A percentile compares a stretch with the other conserved stretches of the same genome.
phyloP scores from a whole-genome alignment of 2,329 filamentous ascomycete genomes.

The Neodidymelliopsis sp. region DNA sequence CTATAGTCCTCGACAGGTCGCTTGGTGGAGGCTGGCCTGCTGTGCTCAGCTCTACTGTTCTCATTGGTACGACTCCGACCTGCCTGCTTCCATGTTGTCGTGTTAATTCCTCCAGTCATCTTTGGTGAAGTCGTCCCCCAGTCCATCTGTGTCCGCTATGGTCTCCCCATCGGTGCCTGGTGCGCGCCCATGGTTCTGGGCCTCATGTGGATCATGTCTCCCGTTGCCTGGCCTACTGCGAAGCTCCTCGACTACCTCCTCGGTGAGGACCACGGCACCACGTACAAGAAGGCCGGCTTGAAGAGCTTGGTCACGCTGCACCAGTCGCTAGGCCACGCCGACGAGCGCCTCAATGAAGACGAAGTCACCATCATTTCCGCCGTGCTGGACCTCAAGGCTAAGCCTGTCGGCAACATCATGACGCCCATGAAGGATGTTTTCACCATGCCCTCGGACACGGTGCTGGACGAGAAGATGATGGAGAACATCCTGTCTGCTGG shows the following conservation, averaged over 20 bases:
- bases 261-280: conserved; percentile 92
- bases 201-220: conserved; percentile 92
- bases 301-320: conserved; percentile 97
- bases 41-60: conserved; percentile 87
- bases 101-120: conserved; percentile 70
- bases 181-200: conserved; percentile 86
- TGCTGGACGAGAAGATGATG: conserved; percentile 93
- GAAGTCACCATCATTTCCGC: conserved; percentile 99
- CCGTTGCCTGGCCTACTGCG: conserved; percentile 91
- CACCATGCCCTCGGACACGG: conserved; percentile 92
- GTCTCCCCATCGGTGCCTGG: conserved; percentile 91
- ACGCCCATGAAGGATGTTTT: conserved; percentile 98
- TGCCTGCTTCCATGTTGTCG: background rate
- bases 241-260: conserved; percentile 94
- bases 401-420: conserved; percentile 95
- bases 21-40: conserved; percentile 94
- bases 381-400: conserved; percentile 94
- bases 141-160: conserved; percentile 94
- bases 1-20: conserved; percentile 92
- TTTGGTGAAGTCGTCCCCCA: conserved; percentile 97
- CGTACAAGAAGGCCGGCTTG: conserved; percentile 97
- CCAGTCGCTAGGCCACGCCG: conserved; percentile 83
- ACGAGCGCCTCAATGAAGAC: conserved; percentile 91
- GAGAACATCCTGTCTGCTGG: conserved; percentile 90
- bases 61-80: conserved; percentile 75